A percentile compares a stretch with the other conserved stretches of the same genome.
phyloP scores from a whole-genome alignment of 345 rosid genomes.

The Salix caprea region DNA sequence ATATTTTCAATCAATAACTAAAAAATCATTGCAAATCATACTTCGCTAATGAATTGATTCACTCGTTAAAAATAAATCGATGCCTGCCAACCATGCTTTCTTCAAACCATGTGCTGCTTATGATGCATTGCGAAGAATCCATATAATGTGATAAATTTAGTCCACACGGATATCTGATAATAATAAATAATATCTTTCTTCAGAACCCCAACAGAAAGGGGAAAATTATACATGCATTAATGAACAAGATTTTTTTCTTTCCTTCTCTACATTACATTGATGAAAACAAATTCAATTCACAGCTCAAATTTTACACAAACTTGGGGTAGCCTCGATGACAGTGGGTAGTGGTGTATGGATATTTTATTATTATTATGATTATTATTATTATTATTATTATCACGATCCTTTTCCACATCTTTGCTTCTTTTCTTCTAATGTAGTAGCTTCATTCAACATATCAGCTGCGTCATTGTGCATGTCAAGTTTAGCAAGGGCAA shows the following conservation, averaged over 20 bases:
- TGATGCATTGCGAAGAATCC: neutral
- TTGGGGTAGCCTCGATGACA: constrained; percentile 29
- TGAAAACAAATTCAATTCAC: constrained; percentile 17
- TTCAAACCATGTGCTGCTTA: neutral
- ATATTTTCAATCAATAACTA: constrained; percentile 12
- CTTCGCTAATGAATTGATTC: neutral
- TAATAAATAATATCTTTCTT: neutral
- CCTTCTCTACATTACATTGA: neutral
- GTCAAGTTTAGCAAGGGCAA: constrained; percentile 87
- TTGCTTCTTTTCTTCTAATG: constrained; percentile 86
- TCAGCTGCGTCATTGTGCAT: constrained; percentile 91
- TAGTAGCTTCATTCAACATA: constrained; percentile 91
- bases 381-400: neutral
- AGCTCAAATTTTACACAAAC: constrained; percentile 40
- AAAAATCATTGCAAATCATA: neutral
- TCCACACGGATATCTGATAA: neutral
- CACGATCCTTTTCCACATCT: constrained; percentile 54
- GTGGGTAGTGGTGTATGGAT: constrained; percentile 2
- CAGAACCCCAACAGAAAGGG: neutral
- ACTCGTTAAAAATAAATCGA: too few species aligned
- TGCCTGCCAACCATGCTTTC: too few species aligned
- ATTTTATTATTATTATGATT: neutral
- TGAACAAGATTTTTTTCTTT: neutral
- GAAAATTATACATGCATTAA: constrained; percentile 19
- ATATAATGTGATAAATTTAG: too few species aligned